phyloP scores from a whole-genome alignment of 139 green algal species.

The Volvox africanus region DNA sequence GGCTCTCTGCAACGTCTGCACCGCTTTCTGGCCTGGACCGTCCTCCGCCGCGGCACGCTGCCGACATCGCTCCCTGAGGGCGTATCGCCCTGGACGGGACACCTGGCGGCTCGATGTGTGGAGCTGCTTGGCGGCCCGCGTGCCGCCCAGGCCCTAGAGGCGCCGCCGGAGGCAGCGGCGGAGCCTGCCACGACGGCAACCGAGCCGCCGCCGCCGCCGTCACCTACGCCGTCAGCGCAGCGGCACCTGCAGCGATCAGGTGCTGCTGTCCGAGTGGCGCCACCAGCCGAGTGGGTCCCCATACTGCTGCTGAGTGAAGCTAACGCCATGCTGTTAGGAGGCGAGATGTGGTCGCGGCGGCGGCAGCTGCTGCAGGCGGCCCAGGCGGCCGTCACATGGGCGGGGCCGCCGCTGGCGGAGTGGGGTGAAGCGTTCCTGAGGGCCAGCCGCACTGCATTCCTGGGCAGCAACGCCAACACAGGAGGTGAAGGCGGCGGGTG shows the following conservation, averaged over 20 bases:
- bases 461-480: background rate
- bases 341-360: background rate
- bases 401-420: background rate
- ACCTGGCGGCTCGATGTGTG: constrained; percentile 2
- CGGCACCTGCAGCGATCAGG: too few relatives aligned
- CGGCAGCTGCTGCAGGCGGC: background rate
- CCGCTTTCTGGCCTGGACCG: background rate
- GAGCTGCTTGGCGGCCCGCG: background rate
- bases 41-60: background rate
- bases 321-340: background rate
- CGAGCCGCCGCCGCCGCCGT: too few relatives aligned
- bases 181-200: too few relatives aligned
- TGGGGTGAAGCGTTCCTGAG: constrained; percentile 29
- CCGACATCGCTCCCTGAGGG: constrained; percentile 23
- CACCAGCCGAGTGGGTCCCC: background rate
- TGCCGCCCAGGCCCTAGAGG: background rate
- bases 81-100: background rate
- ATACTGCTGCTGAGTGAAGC: constrained; percentile 4
- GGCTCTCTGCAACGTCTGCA: background rate
- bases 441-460: background rate
- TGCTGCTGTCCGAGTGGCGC: background rate
- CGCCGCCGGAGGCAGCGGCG: background rate
- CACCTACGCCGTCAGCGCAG: too few relatives aligned
- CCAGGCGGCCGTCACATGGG: background rate
- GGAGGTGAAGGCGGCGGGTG: background rate